These are phyloP conservation scores for Ascochyta koolunga DNA, from an alignment of 2,329 filamentous ascomycete genomes.

Conservation along the genomic window DNA sequence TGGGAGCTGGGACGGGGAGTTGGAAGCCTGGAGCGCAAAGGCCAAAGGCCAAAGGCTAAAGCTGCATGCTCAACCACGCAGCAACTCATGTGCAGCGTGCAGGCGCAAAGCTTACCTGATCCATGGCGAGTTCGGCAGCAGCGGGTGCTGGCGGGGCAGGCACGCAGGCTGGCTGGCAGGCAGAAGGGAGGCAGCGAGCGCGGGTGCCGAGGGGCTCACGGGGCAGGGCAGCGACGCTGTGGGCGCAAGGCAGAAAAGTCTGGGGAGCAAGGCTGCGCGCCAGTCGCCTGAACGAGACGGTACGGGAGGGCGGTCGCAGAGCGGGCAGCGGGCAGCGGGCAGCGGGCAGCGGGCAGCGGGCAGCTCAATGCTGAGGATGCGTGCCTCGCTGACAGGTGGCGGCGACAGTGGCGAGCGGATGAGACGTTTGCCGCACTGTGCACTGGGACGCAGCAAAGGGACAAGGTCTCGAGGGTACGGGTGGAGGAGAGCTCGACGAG, in stretches of 20 bases:
- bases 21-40: too few species aligned
- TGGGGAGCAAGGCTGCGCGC: slow-evolving; percentile 22
- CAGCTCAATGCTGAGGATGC: slow-evolving; percentile 24
- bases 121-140: slow-evolving; percentile 36
- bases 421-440: slow-evolving; percentile 2
- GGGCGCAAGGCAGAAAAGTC: slow-evolving; percentile 8
- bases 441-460: slow-evolving; percentile 3
- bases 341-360: too few species aligned
- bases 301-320: slow-evolving; percentile 23
- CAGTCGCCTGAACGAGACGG: slow-evolving; percentile 22
- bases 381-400: slow-evolving; percentile 46
- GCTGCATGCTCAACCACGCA: neutral
- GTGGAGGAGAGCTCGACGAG: slow-evolving; percentile 1
- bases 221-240: slow-evolving; percentile 5
- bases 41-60: too few species aligned
- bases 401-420: slow-evolving; percentile 19
- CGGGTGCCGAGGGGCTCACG: neutral
- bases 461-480: neutral
- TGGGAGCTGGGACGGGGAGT: too few species aligned
- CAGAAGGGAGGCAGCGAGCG: neutral
- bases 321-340: too few species aligned
- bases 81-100: slow-evolving; percentile 1
- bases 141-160: slow-evolving; percentile 23
- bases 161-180: neutral
- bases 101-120: slow-evolving; percentile 45